phyloP scores from a whole-genome alignment of 495 filamentous ascomycete genomes.

The Parmelia sp. region DNA sequence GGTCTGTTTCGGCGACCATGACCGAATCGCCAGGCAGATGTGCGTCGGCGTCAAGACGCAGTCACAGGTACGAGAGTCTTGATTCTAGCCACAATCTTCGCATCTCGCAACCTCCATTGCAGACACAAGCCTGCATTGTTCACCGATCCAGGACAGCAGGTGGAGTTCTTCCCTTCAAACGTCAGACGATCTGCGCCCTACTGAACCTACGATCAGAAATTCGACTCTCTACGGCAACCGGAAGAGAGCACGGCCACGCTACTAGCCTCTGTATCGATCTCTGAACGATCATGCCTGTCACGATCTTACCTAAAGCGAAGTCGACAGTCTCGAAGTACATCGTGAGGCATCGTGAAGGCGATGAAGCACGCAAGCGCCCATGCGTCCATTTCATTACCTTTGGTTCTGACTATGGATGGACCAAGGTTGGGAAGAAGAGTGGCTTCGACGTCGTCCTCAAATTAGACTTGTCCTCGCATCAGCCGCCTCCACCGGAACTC shows the following conservation, averaged over 20 bases:
- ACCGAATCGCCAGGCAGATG: background rate
- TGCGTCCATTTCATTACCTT: slow-evolving; percentile 12
- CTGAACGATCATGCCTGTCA: background rate
- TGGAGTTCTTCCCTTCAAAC: background rate
- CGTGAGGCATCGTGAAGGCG: background rate
- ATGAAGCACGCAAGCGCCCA: background rate
- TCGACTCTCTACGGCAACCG: too few relatives aligned
- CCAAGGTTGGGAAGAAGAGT: background rate
- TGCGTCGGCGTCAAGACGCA: background rate
- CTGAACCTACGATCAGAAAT: too few relatives aligned
- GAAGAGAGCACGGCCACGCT: background rate
- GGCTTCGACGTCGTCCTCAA: background rate
- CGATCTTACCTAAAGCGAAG: background rate
- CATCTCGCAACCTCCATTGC: background rate
- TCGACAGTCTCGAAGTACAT: background rate
- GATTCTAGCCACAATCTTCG: background rate
- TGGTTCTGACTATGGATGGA: background rate
- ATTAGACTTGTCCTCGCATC: background rate
- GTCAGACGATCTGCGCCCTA: background rate
- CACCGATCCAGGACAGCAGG: background rate
- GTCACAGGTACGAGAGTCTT: background rate
- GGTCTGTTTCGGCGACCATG: background rate
- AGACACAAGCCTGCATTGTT: background rate
- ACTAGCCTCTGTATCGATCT: background rate
- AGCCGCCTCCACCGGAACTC: background rate